Percentiles rank a stretch among this genome's conserved stretches.
Evolutionary conservation across 2,329 filamentous ascomycete genomes (phyloP).

Genomic region (Fusarium sp.): DNA sequence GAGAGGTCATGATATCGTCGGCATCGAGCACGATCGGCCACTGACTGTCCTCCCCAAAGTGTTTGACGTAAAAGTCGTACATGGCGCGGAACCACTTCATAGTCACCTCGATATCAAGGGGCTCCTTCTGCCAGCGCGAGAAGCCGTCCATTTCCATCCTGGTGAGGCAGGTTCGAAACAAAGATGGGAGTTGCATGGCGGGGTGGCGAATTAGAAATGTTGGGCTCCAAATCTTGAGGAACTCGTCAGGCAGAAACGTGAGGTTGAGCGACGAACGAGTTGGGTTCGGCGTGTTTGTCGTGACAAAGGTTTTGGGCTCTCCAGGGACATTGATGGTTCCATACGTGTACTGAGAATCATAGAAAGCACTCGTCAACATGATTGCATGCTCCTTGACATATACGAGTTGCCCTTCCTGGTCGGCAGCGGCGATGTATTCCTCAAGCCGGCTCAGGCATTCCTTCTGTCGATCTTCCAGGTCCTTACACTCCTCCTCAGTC

Average conservation of each 20-base stretch:
- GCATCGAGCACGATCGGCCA: conserved; percentile 38
- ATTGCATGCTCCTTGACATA: conserved; percentile 34
- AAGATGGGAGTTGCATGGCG: conserved; percentile 23
- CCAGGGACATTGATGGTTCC: neutral
- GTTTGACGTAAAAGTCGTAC: conserved; percentile 27
- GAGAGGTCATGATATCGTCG: conserved; percentile 32
- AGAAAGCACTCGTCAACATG: conserved; percentile 19
- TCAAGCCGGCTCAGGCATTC: conserved; percentile 25
- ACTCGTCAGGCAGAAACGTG: conserved; percentile 35
- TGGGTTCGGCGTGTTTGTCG: neutral
- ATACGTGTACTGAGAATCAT: conserved; percentile 9
- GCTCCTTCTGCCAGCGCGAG: conserved; percentile 5
- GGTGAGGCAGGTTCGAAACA: conserved; percentile 24
- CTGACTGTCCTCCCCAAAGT: conserved; percentile 16
- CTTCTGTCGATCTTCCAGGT: neutral
- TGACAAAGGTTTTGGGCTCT: conserved; percentile 4
- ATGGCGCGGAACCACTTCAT: conserved; percentile 27
- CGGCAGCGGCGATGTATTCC: conserved; percentile 22
- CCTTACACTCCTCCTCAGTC: conserved; percentile 22
- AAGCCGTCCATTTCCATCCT: neutral
- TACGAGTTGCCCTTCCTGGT: conserved; percentile 18
- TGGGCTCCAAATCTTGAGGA: conserved; percentile 37
- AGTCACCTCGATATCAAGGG: conserved; percentile 13
- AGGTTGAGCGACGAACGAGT: conserved; percentile 30
- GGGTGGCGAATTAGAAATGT: conserved; percentile 39